phyloP scores from a whole-genome alignment of 768 basidiomycete species.

The Calocera viscosa region DNA sequence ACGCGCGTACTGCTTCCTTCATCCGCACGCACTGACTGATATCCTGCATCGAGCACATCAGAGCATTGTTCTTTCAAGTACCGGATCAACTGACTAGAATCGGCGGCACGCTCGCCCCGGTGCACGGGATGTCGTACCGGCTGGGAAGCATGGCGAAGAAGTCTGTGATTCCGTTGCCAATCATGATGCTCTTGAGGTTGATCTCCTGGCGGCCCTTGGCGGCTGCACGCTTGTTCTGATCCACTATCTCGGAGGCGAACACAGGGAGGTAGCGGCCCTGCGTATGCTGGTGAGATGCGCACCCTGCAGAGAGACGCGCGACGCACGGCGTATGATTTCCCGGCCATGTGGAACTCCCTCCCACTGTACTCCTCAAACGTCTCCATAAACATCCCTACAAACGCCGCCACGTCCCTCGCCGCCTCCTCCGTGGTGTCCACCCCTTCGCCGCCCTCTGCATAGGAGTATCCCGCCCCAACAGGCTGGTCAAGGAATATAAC shows the following conservation, averaged over 20 bases:
- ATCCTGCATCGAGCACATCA: slow-evolving; percentile 7
- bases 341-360: slow-evolving; percentile 55
- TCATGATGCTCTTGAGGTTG: slow-evolving; percentile 60
- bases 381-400: slow-evolving; percentile 68
- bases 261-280: slow-evolving; percentile 16
- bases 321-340: slow-evolving; percentile 60
- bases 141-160: slow-evolving; percentile 28
- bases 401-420: slow-evolving; percentile 59
- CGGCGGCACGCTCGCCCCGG: slow-evolving; percentile 38
- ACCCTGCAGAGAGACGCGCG: neutral
- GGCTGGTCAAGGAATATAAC: slow-evolving; percentile 49
- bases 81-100: slow-evolving; percentile 22
- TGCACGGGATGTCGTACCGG: slow-evolving; percentile 46
- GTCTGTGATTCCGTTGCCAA: slow-evolving; percentile 41
- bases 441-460: slow-evolving; percentile 54
- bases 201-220: slow-evolving; percentile 40
- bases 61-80: slow-evolving; percentile 11
- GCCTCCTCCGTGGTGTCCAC: slow-evolving; percentile 71
- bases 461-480: slow-evolving; percentile 64
- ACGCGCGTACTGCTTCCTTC: slow-evolving; percentile 23
- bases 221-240: slow-evolving; percentile 48
- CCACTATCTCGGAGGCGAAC: slow-evolving; percentile 64
- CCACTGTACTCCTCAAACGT: slow-evolving; percentile 62
- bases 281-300: neutral
- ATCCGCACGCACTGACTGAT: slow-evolving; percentile 22